A percentile compares a stretch with the other conserved stretches of the same genome.
Conservation (phyloP, 1,284 basidiomycete genomes). For the Fomitopsis betulina region DNA sequence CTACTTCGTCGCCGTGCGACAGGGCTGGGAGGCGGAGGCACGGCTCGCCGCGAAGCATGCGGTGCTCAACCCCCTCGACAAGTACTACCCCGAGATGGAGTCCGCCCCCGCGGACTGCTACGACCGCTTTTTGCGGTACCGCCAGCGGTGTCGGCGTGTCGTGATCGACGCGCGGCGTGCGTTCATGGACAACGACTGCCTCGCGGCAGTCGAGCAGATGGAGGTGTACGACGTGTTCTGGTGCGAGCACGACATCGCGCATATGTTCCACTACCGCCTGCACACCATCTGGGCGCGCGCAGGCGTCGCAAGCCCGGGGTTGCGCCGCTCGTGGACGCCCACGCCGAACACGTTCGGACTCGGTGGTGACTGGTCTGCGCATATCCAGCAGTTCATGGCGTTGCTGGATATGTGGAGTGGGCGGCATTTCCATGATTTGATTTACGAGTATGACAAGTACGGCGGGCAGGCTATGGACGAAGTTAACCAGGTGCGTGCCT, state of each 20-base stretch:
- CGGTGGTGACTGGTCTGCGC: not conserved
- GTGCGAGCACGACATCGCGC: not conserved
- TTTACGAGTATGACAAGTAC: not conserved
- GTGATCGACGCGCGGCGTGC: not conserved
- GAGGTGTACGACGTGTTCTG: not conserved
- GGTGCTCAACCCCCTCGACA: not conserved
- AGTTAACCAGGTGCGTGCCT: not conserved
- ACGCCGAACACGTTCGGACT: not conserved
- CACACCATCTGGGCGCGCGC: not conserved
- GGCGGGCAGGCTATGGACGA: not conserved
- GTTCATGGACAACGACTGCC: not conserved
- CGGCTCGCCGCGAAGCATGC: slow-evolving; percentile 1
- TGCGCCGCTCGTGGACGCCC: not conserved
- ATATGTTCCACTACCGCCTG: not conserved
- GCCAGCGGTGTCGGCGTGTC: not conserved
- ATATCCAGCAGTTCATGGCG: not conserved
- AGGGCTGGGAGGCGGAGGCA: slow-evolving; percentile 14
- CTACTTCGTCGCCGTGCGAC: slow-evolving; percentile 29
- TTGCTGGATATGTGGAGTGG: not conserved
- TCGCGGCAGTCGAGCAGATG: not conserved
- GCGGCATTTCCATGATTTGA: not conserved
- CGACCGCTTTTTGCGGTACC: slow-evolving; percentile 7
- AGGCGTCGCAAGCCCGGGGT: not conserved
- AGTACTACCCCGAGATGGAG: slow-evolving; percentile 13
- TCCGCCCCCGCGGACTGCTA: slow-evolving; percentile 8